phyloP scores from a whole-genome alignment of 2,329 filamentous ascomycete species.

The Cytospora piceae region DNA sequence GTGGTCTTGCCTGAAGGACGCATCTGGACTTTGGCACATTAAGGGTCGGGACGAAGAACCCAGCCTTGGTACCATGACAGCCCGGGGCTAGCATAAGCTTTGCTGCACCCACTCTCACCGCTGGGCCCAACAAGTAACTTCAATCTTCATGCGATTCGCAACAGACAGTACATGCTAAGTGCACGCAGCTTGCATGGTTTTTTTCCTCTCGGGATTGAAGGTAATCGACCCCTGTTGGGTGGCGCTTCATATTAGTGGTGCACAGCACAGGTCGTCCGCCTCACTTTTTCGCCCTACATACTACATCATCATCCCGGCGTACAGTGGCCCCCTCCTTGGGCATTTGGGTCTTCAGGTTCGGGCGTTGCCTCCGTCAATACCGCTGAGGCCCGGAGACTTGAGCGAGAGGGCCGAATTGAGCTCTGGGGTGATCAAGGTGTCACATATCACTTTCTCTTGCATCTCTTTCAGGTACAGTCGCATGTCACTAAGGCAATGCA shows the following conservation, averaged over 20 bases:
- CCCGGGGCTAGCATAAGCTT: conserved; percentile 14
- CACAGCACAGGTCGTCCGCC: conserved; percentile 17
- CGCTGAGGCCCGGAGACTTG: neutral
- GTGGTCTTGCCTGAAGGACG: conserved; percentile 2
- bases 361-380: conserved; percentile 10
- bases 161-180: conserved; percentile 12
- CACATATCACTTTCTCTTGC: conserved; percentile 16
- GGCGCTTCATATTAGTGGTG: conserved; percentile 20
- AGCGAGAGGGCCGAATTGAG: conserved; percentile 7
- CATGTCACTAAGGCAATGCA: neutral
- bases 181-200: conserved; percentile 17
- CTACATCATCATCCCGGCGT: conserved; percentile 7
- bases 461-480: conserved; percentile 3
- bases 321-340: conserved; percentile 17
- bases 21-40: neutral
- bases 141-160: conserved; percentile 6
- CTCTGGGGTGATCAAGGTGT: conserved; percentile 3
- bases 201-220: conserved; percentile 5
- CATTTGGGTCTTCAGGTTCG: conserved; percentile 10
- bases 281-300: conserved; percentile 18
- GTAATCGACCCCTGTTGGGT: conserved; percentile 16
- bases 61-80: conserved; percentile 19
- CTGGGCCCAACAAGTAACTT: conserved; percentile 7
- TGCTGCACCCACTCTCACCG: conserved; percentile 15
- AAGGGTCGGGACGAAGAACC: conserved; percentile 4